Percentiles rank a stretch among this genome's conserved stretches.
These are phyloP conservation scores for Noccaea bulbosa DNA, from an alignment of 345 rosid species.

Conservation along the genomic window DNA sequence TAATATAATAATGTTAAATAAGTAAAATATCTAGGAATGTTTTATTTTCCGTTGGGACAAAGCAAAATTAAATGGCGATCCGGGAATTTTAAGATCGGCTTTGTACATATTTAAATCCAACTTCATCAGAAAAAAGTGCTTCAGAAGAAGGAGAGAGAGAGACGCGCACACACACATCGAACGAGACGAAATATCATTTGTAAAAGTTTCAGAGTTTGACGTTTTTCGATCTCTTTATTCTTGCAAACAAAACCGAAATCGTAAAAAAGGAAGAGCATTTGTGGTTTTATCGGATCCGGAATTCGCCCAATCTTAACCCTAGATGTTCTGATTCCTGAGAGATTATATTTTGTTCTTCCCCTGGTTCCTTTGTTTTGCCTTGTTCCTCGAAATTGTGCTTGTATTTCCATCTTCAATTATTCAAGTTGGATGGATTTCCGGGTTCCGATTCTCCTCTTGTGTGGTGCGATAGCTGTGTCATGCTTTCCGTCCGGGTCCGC, in stretches of 20 bases:
- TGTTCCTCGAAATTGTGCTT: not conserved
- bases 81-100: not conserved
- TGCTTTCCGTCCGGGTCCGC: constrained; percentile 33
- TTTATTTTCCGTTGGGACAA: not conserved
- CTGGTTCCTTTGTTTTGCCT: not conserved
- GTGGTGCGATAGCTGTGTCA: constrained; percentile 33
- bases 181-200: constrained; percentile 4
- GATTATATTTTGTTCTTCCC: constrained; percentile 26
- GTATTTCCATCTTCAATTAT: not conserved
- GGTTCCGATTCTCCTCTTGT: constrained; percentile 43
- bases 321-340: constrained; percentile 6
- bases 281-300: not conserved
- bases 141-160: not conserved
- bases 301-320: constrained; percentile 30
- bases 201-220: not conserved
- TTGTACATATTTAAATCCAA: constrained; percentile 14
- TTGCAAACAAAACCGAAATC: not conserved
- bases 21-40: constrained; percentile 10
- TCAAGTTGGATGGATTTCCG: constrained; percentile 34
- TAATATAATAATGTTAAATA: not conserved
- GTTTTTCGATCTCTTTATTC: constrained; percentile 17
- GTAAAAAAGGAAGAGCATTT: not conserved
- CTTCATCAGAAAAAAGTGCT: constrained; percentile 4
- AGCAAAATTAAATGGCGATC: constrained; percentile 12
- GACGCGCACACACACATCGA: not conserved